phyloP scores from a whole-genome alignment of 345 rosid species.

The Hirschfeldia incana region DNA sequence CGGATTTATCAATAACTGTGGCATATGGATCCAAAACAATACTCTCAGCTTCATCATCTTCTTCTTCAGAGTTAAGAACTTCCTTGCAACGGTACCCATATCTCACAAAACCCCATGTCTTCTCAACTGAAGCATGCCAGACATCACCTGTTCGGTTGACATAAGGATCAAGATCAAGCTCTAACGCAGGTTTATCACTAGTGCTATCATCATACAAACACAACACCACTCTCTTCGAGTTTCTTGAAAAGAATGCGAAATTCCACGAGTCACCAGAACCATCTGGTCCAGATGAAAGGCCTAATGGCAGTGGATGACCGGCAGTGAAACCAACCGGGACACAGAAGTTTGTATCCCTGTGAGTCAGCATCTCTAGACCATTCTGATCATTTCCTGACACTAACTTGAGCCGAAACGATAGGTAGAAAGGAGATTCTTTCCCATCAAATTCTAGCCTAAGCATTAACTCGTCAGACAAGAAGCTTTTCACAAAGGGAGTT shows the following conservation, averaged over 20 bases:
- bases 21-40: conserved; percentile 84
- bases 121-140: conserved; percentile 78
- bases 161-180: conserved; percentile 89
- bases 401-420: conserved; percentile 69
- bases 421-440: conserved; percentile 64
- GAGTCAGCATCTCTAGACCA: conserved; percentile 58
- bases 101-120: conserved; percentile 50
- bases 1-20: conserved; percentile 46
- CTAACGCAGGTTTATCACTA: conserved; percentile 65
- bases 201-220: conserved; percentile 66
- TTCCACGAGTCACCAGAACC: conserved; percentile 58
- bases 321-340: conserved; percentile 77
- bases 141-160: conserved; percentile 83
- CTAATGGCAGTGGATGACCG: conserved; percentile 73
- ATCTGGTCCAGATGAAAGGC: conserved; percentile 66
- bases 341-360: conserved; percentile 59
- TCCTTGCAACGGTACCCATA: conserved; percentile 68
- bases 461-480: conserved; percentile 42
- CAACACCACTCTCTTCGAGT: conserved; percentile 53
- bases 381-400: conserved; percentile 11
- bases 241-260: conserved; percentile 73
- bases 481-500: conserved; percentile 48
- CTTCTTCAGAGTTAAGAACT: conserved; percentile 33
- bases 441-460: conserved; percentile 72
- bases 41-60: conserved; percentile 30